Evolutionary conservation across 2,329 filamentous ascomycete genomes (phyloP).

Genomic region (Harringtonia aguacate): DNA sequence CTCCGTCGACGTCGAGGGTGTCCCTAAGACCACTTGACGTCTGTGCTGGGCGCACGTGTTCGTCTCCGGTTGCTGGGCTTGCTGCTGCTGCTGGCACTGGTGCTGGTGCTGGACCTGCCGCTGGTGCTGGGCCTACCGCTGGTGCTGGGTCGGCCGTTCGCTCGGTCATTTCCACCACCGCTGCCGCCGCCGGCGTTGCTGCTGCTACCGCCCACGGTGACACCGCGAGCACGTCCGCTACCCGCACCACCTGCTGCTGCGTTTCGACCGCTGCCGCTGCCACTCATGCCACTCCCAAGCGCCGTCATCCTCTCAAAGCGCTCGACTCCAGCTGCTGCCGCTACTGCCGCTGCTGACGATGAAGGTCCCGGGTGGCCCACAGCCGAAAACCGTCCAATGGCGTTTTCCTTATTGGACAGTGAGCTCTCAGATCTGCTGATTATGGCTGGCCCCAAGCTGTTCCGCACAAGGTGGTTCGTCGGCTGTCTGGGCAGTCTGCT

Average conservation of each 20-base stretch:
- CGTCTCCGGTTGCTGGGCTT: constrained; percentile 5
- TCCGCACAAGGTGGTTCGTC: constrained; percentile 14
- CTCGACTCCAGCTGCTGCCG: background rate
- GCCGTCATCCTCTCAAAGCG: constrained; percentile 6
- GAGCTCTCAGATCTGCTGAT: constrained; percentile 15
- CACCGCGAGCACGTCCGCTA: background rate
- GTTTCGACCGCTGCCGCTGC: background rate
- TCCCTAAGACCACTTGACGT: constrained; percentile 13
- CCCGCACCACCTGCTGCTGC: background rate
- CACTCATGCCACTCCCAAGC: constrained; percentile 6
- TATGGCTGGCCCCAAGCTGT: constrained; percentile 14
- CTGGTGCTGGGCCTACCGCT: no score
- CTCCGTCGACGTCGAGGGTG: constrained; percentile 1
- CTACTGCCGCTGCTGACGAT: background rate
- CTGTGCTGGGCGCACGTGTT: constrained; percentile 9
- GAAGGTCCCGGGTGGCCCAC: background rate
- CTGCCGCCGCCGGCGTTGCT: background rate
- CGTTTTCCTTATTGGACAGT: constrained; percentile 16
- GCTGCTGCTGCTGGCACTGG: no score
- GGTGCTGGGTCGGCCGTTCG: no score
- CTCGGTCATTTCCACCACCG: background rate
- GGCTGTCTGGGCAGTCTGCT: constrained; percentile 20
- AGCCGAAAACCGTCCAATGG: constrained; percentile 5
- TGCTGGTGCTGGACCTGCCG: background rate
- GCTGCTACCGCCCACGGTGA: background rate